Base-by-base conservation (phyloP, 768 basidiomycete species). In the Cytidiella melzeri region DNA sequence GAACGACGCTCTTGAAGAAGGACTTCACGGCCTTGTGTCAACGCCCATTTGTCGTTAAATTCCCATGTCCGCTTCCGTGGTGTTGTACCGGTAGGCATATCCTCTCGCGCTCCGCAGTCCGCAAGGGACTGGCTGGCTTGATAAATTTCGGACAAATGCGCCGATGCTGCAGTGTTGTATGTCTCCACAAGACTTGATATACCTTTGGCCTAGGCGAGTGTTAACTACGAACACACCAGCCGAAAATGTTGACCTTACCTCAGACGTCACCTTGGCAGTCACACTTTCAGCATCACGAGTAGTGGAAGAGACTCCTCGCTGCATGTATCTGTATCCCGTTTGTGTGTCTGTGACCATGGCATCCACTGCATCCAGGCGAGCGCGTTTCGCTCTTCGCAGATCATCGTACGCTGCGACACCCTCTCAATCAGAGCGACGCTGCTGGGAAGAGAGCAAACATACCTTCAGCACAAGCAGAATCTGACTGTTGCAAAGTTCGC, bases 21-120 rank as follows among this genome's bases (percentile, higher is more conserved):
- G 5, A 71, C 68, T 3, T 84, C 79, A 23, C 90, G 77, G 48
- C 68, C 72, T 52, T 77, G 70, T 5, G 87, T 88, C 50, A 87
- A 66, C 37, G 80, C 74, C 87, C 90, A 92, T 43, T 79, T 66
- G 54, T 86, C 84, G 5, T 73, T 71, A 52, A 83, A 83, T 52
- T 83, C 70, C 81, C 85, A 86, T 25, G 67, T 64, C 26, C 86
- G 81, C 70, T 88, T 91, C 41, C 78, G 79, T 28, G 91, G 91
- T 3, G 90, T 92, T 47, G 68, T 67, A 4, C 90, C 90, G 12
- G 83, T 87, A 1, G 85, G 67, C 19, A 67, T 61, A 58, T 92
- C 90, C 47, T 80, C 79, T 48, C 69, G 75, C 6, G 76, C 70
- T 7, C 82, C 87, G 48, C 81, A 71, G 24, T 80, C 75, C 5